These are phyloP conservation scores for Rubus parviflorus DNA, from an alignment of 306 rosid genomes.

Conservation along the genomic window DNA sequence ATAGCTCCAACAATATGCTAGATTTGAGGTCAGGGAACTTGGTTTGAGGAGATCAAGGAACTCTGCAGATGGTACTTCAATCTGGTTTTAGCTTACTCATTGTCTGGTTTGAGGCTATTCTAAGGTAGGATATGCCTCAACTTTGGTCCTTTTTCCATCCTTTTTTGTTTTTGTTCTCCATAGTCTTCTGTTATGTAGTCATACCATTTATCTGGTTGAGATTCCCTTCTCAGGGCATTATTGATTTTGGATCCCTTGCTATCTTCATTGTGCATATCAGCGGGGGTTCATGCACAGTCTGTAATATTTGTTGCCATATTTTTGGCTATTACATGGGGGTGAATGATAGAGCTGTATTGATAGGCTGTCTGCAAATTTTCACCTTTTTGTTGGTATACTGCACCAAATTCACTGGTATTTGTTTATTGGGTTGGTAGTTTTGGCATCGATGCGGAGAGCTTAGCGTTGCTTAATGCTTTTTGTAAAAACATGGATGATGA, in stretches of 20 bases:
- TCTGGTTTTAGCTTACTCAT: conserved; percentile 28
- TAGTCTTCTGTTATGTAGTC: conserved; percentile 15
- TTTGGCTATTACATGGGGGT: conserved; percentile 42
- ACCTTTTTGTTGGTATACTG: conserved; percentile 25
- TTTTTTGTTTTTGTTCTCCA: not conserved
- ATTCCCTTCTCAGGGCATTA: conserved; percentile 17
- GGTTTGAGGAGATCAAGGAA: conserved; percentile 6
- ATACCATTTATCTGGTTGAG: conserved; percentile 25
- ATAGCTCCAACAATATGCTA: conserved; percentile 28
- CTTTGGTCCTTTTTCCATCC: not conserved
- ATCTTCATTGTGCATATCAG: conserved; percentile 22
- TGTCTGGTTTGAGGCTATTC: conserved; percentile 34
- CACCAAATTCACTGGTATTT: conserved; percentile 24
- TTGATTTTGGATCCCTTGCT: conserved; percentile 27
- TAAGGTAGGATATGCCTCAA: conserved; percentile 25
- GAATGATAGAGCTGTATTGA: conserved; percentile 40
- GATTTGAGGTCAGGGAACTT: conserved; percentile 27
- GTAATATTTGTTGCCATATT: conserved; percentile 38
- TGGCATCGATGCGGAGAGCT: conserved; percentile 39
- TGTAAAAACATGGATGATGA: conserved; percentile 44
- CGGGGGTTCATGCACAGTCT: conserved; percentile 34
- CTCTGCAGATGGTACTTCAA: conserved; percentile 33
- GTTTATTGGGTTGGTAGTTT: conserved; percentile 37
- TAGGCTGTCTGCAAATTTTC: conserved; percentile 29
- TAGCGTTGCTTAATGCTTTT: conserved; percentile 39